These are phyloP conservation scores for Psilocybe sp. DNA, from an alignment of 768 basidiomycete genomes.

Conservation along the genomic window DNA sequence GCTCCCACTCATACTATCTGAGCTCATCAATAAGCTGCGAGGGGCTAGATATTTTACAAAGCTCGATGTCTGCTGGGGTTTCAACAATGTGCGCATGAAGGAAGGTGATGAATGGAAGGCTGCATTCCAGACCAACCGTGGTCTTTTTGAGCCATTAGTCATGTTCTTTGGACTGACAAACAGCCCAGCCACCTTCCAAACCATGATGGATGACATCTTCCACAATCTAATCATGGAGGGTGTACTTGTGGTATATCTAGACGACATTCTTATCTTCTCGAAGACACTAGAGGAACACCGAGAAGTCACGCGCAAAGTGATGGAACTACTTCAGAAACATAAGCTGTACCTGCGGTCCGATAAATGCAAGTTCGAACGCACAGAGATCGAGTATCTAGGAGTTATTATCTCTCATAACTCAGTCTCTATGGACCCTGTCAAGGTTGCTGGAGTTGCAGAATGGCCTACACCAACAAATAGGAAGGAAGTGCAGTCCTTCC, in stretches of 20 bases:
- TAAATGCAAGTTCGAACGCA: constrained; percentile 33
- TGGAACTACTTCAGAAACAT: constrained; percentile 22
- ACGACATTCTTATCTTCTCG: constrained; percentile 22
- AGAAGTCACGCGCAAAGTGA: constrained; percentile 8
- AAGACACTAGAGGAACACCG: constrained; percentile 17
- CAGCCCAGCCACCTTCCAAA: constrained; percentile 33
- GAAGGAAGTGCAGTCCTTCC: constrained; percentile 34
- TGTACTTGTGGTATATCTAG: constrained; percentile 37
- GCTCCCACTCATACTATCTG: constrained; percentile 27
- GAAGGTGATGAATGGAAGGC: constrained; percentile 39
- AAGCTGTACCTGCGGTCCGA: constrained; percentile 33
- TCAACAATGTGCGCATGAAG: constrained; percentile 30
- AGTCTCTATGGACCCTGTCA: constrained; percentile 30
- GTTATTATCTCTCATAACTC: constrained; percentile 13
- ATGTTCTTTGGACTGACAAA: constrained; percentile 38
- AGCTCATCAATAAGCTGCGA: constrained; percentile 20
- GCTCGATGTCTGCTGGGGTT: constrained; percentile 37
- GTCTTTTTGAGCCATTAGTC: constrained; percentile 21
- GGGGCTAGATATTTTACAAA: constrained; percentile 26
- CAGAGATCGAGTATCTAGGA: constrained; percentile 33
- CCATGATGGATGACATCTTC: constrained; percentile 27
- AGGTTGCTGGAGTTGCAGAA: constrained; percentile 23
- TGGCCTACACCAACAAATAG: constrained; percentile 28
- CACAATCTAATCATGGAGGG: constrained; percentile 30
- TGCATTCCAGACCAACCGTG: constrained; percentile 29